A percentile compares a stretch with the other conserved stretches of the same genome.
Conservation (phyloP, 2,329 filamentous ascomycete species). For the Apiospora saccharicola region DNA sequence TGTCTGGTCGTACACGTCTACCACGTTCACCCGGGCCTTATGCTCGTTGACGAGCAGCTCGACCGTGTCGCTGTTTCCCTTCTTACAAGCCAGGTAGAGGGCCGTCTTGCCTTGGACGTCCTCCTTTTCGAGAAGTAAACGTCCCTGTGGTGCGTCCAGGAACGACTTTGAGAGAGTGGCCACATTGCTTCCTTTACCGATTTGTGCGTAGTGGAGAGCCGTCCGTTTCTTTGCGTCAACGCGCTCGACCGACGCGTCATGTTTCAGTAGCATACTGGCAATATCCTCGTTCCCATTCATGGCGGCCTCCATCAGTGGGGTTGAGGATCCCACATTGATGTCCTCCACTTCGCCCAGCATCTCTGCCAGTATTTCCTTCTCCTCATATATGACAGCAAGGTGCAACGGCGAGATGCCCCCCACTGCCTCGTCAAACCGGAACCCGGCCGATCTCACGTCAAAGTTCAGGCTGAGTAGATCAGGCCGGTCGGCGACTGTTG, state of each 20-base stretch:
- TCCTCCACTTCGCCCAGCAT: conserved; percentile 22
- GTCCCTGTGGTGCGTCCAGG: background rate
- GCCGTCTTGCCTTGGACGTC: background rate
- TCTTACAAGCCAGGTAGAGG: background rate
- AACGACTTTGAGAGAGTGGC: background rate
- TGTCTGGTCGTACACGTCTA: background rate
- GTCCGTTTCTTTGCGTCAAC: background rate
- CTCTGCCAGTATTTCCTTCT: background rate
- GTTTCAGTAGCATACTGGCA: background rate
- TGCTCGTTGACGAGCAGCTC: background rate
- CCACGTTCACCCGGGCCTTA: background rate
- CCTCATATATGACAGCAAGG: background rate
- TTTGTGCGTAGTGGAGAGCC: background rate
- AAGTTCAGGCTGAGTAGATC: background rate
- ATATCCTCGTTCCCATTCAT: background rate
- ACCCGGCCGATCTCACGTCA: background rate
- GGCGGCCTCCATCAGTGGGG: background rate
- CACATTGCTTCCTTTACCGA: background rate
- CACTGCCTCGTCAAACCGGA: background rate
- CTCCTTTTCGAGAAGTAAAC: background rate
- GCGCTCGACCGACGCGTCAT: background rate
- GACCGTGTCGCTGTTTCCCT: background rate
- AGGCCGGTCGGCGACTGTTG: background rate
- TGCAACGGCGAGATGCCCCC: background rate
- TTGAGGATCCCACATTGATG: background rate